These are phyloP conservation scores for Botrytis fragariae DNA, from an alignment of 2,329 filamentous ascomycete genomes.

Conservation along the genomic window DNA sequence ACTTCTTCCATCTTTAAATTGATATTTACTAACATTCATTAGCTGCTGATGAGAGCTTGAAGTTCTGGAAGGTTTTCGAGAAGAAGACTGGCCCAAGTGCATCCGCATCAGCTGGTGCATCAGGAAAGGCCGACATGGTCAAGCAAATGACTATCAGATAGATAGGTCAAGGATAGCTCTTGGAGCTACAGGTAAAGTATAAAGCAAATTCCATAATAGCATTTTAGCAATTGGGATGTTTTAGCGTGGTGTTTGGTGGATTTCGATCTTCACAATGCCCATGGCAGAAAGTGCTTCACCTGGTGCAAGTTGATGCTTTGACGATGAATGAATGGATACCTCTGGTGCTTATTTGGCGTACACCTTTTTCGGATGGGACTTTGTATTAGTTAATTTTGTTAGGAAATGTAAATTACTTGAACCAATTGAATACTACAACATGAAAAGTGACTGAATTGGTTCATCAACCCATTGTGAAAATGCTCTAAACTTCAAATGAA, in stretches of 20 bases:
- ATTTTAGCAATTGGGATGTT: conserved; percentile 44
- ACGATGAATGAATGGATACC: conserved; percentile 33
- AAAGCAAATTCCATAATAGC: conserved; percentile 40
- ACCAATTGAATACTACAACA: neutral
- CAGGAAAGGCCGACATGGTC: conserved; percentile 77
- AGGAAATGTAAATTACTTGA: conserved; percentile 8
- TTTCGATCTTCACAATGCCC: conserved; percentile 43
- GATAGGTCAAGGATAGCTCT: conserved; percentile 36
- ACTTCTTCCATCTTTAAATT: neutral
- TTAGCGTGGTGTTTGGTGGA: conserved; percentile 53
- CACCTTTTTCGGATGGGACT: conserved; percentile 16
- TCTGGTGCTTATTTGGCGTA: conserved; percentile 10
- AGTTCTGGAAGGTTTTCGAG: conserved; percentile 99
- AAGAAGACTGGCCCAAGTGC: conserved; percentile 82
- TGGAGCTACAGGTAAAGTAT: conserved; percentile 38
- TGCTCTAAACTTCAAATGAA: neutral
- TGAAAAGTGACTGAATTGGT: neutral
- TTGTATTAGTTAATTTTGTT: conserved; percentile 10
- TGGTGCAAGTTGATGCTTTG: conserved; percentile 39
- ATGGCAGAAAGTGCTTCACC: conserved; percentile 49
- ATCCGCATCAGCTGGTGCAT: conserved; percentile 63
- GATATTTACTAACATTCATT: conserved; percentile 35
- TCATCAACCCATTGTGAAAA: neutral
- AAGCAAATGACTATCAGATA: conserved; percentile 96
- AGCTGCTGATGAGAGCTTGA: conserved; percentile 94